Percentiles rank a stretch among this genome's conserved stretches.
phyloP scores from a whole-genome alignment of 768 basidiomycete genomes.

The Chalciporus piperatus region DNA sequence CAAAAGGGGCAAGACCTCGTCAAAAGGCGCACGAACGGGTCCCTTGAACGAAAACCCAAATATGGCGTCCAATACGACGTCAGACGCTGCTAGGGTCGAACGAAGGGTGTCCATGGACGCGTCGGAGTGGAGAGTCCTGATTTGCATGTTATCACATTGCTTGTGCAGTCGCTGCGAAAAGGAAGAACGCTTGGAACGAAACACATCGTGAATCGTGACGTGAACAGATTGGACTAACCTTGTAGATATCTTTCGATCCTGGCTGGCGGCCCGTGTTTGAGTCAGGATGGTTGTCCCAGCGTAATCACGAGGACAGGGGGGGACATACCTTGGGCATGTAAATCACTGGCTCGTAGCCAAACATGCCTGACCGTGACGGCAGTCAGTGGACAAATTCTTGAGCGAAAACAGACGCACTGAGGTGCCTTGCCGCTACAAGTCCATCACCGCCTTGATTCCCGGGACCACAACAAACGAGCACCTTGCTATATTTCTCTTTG shows the following conservation, averaged over 20 bases:
- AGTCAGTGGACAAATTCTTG: not conserved
- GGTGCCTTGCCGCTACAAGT: conserved; percentile 91
- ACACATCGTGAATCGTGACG: not conserved
- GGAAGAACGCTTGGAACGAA: not conserved
- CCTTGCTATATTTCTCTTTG: conserved; percentile 63
- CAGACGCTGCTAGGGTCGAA: conserved; percentile 53
- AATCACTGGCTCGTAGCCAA: conserved; percentile 84
- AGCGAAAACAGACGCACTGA: conserved; percentile 50
- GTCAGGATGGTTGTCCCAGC: not conserved
- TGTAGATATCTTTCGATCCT: conserved; percentile 90
- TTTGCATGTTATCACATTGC: conserved; percentile 88
- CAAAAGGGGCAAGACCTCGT: conserved; percentile 66
- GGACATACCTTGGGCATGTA: conserved; percentile 86
- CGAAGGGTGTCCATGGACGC: conserved; percentile 45
- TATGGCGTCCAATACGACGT: conserved; percentile 91
- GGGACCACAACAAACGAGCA: conserved; percentile 95
- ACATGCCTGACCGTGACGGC: conserved; percentile 59
- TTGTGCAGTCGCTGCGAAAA: conserved; percentile 63
- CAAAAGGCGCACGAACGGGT: conserved; percentile 87
- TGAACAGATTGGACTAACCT: conserved; percentile 40
- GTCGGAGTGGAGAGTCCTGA: conserved; percentile 61
- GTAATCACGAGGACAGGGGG: not conserved
- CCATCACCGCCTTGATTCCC: conserved; percentile 99
- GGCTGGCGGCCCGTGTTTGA: conserved; percentile 46
- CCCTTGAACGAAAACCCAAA: conserved; percentile 98